Base-by-base conservation (phyloP, 2,329 filamentous ascomycete species). In the Aureobasidium sp. region DNA sequence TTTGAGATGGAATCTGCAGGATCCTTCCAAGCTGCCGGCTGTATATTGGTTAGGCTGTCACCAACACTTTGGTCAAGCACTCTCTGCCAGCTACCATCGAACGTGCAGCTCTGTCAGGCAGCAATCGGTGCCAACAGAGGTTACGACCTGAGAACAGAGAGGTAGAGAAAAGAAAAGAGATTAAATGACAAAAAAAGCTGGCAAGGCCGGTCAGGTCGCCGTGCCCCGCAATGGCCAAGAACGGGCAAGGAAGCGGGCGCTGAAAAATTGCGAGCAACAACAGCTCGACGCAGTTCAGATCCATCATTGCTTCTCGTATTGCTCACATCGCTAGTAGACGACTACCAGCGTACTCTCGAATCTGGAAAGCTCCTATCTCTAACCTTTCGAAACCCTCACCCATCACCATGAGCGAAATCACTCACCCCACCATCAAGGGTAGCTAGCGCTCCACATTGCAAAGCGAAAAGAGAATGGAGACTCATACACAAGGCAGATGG, bases 401-500 rank as follows among this genome's bases (percentile, higher is more conserved):
- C 29, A 31, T 29, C 14, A 62, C 17, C 71, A 90, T 90, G 87
- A 78, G 80, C 76, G 83, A 89, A 73, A 84, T 89, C 77, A 83
- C 82, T 68, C 87, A 90, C 82, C 84, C 86, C 75, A 90, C 87
- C 74, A 90, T 90, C 81, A 84, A 89, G 79, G 86, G 86, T 87
- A 80, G 68, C 76, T 73, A 39, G 27, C 58, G 36, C 61, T 58
- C 45, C 55, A 55, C 48, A 37, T 47, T 31, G 14, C 25, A 63
- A n/a, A 47, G 44, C 53, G 60, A 63, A 61, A 63, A 56, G 39
- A 58, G 66, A 65, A 44, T 44, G 27, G 53, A 45, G 27, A 68
- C 65, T 64, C 64, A 64, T 61, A 61, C 37, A 61, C 31, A 39
- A 48, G 37, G 49, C 64, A 96, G 94, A 97, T 96, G 94, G 93